Percentiles rank a stretch among this genome's conserved stretches.
These are phyloP conservation scores for Apiosordaria backusii DNA, from an alignment of 495 filamentous ascomycete species.

Conservation along the genomic window DNA sequence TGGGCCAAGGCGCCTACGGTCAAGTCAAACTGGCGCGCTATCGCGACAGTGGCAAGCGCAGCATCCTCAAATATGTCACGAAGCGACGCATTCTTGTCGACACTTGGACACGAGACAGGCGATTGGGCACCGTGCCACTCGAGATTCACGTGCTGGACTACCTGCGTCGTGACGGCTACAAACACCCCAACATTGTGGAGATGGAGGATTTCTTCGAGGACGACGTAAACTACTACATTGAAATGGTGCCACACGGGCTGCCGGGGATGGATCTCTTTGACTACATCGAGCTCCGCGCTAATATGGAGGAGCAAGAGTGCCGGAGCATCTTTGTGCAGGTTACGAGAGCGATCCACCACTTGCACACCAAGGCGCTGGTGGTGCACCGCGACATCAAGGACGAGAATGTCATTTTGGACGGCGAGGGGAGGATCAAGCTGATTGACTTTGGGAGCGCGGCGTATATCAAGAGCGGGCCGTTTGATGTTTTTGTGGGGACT, in stretches of 20 bases:
- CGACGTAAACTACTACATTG: slow-evolving; percentile 97
- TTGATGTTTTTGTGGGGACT: slow-evolving; percentile 98
- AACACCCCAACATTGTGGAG: slow-evolving; percentile 95
- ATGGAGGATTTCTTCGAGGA: slow-evolving; percentile 99
- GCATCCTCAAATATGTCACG: slow-evolving; percentile 96
- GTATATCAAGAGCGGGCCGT: slow-evolving; percentile 96
- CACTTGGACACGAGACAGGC: slow-evolving; percentile 94
- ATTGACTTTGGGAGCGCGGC: slow-evolving; percentile 98
- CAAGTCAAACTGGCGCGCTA: slow-evolving; percentile 95
- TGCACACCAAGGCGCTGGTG: slow-evolving; percentile 87
- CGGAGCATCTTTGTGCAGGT: slow-evolving; percentile 95
- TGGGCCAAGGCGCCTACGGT: slow-evolving; percentile 97
- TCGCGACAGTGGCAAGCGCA: slow-evolving; percentile 75
- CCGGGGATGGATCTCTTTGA: slow-evolving; percentile 99
- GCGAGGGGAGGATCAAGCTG: slow-evolving; percentile 91
- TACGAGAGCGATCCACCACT: slow-evolving; percentile 79
- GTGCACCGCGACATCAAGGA: slow-evolving; percentile 99
- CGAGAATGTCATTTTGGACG: slow-evolving; percentile 94
- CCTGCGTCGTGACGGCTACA: slow-evolving; percentile 77
- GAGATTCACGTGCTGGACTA: slow-evolving; percentile 98
- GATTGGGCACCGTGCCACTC: slow-evolving; percentile 92
- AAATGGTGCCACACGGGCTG: slow-evolving; percentile 93
- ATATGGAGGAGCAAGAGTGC: slow-evolving; percentile 93
- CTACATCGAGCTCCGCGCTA: slow-evolving; percentile 93
- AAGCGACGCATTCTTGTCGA: slow-evolving; percentile 96